Evolutionary conservation across 2,329 filamentous ascomycete genomes (phyloP), one percentile per base, ranked within the genome.

Genomic region (Stemphylium lycopersici): DNA sequence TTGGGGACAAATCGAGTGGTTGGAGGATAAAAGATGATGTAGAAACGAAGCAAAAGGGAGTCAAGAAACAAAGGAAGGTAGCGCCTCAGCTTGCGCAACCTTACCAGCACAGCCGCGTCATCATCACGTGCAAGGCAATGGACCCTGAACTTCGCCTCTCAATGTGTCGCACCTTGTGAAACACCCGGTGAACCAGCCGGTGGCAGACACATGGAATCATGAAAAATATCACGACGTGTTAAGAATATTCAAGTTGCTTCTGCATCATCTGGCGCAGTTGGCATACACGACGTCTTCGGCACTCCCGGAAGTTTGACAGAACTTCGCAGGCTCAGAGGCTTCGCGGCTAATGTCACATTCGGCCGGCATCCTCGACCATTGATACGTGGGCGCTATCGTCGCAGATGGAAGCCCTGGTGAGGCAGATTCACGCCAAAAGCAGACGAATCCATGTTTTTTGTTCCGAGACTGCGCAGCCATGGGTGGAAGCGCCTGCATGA

Each of bases 21-120:
- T 22, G 44, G 37, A 48, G 47, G 29, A 60, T 52, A 46, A 61
- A 47, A 50, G 50, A 50, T 40, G 46, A 45, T 45, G 45, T 33
- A 52, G 58, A 66, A 56, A 47, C 42, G 39, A 56, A 48, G 52
- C 34, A 45, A 45, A 41, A 56, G 18, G 56, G 57, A 40, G 52
- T 46, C 31, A 20, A 34, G 56, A 52, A 54, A 54, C 50, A 60
- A 55, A 55, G 43, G 47, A 49, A 56, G 59, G 55, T 47, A 49
- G 50, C 55, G 46, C 40, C 22, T 56, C 52, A 48, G 53, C 46
- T 37, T 49, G 55, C 39, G 52, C 48, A 34, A 46, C 42, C 42
- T 47, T 52, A 52, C 41, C 31, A 46, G 34, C 32, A 29, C 47
- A 37, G 52, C 52, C 52, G 52, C 52, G 52, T 55, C 52, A 55